Evolutionary conservation across 1,284 basidiomycete species (phyloP).

Genomic region (Ganoderma sinense): DNA sequence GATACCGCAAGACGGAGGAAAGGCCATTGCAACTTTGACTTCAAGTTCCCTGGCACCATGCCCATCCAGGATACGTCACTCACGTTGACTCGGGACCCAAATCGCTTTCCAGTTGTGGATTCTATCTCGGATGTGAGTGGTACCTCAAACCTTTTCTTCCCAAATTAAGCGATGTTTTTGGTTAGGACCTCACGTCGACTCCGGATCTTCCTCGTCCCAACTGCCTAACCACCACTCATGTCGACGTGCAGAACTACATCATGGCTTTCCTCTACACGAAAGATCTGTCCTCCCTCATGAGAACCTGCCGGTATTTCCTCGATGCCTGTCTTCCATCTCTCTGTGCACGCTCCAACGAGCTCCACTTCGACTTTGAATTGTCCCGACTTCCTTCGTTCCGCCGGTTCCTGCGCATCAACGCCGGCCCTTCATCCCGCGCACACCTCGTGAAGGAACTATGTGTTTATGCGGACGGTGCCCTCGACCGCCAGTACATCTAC

Average conservation of each 20-base stretch:
- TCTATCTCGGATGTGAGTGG: background rate
- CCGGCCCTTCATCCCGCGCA: background rate
- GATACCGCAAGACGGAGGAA: background rate
- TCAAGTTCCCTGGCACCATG: constrained; percentile 5
- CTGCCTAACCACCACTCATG: background rate
- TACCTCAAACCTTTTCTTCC: background rate
- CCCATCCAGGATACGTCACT: background rate
- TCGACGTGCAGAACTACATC: constrained; percentile 9
- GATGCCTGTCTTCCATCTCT: background rate
- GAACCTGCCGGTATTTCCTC: background rate
- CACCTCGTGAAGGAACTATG: background rate
- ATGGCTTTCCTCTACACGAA: background rate
- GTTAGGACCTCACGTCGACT: background rate
- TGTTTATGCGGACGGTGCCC: background rate
- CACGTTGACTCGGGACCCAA: background rate
- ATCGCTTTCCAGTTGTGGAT: background rate
- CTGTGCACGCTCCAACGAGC: background rate
- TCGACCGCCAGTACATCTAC: background rate
- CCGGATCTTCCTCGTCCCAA: background rate
- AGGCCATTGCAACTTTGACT: background rate
- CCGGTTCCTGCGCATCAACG: constrained; percentile 2
- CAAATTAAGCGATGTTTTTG: background rate
- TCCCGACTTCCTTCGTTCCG: background rate
- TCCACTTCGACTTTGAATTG: background rate
- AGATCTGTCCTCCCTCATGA: constrained; percentile 7